A percentile compares a stretch with the other conserved stretches of the same genome.
Evolutionary conservation across 148 eudicot genomes (phyloP).

Genomic region (Beta vulgaris): DNA sequence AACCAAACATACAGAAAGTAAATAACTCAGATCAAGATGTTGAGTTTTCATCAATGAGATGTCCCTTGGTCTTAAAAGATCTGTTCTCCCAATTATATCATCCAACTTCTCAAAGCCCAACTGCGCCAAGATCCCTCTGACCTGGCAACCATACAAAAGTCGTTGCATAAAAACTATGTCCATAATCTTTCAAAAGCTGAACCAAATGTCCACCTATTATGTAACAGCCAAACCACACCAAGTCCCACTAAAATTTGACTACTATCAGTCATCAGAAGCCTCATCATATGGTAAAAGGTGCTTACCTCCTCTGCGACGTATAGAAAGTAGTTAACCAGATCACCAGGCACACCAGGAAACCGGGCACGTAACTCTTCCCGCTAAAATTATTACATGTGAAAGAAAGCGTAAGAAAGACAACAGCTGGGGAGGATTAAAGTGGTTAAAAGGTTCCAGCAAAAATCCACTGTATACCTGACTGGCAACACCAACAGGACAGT

Average conservation of each 20-base stretch:
- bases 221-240: neutral
- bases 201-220: neutral
- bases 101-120: constrained; percentile 91
- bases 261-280: neutral
- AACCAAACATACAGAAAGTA: constrained; percentile 69
- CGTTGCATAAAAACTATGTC: neutral
- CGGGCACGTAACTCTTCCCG: constrained; percentile 97
- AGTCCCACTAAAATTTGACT: neutral
- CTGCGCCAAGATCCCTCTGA: constrained; percentile 93
- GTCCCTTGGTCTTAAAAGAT: constrained; percentile 76
- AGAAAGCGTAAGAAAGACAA: constrained; percentile 7
- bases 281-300: neutral
- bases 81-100: constrained; percentile 87
- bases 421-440: neutral
- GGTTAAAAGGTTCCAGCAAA: neutral
- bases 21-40: constrained; percentile 85
- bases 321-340: constrained; percentile 93
- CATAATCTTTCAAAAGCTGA: neutral
- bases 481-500: constrained; percentile 99
- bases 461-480: constrained; percentile 62
- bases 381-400: constrained; percentile 37
- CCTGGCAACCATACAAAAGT: constrained; percentile 43
- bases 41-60: constrained; percentile 92
- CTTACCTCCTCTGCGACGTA: constrained; percentile 98
- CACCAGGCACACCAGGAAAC: constrained; percentile 99